These are phyloP conservation scores for Colletotrichum nymphaeae DNA, from an alignment of 2,329 filamentous ascomycete genomes.

Conservation along the genomic window DNA sequence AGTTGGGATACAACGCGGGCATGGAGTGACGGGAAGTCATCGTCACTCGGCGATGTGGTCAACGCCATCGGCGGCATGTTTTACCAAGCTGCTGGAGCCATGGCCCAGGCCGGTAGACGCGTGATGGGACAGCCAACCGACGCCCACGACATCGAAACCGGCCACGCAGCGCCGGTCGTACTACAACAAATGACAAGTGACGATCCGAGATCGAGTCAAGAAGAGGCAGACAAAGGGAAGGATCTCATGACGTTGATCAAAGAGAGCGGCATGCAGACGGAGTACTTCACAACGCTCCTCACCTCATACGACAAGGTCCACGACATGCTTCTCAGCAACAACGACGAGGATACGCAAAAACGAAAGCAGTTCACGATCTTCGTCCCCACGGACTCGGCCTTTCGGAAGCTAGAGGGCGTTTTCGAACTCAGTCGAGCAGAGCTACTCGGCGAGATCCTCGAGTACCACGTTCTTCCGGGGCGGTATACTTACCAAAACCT, in stretches of 20 bases:
- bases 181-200: background rate
- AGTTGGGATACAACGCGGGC: background rate
- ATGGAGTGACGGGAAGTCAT: background rate
- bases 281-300: conserved; percentile 6
- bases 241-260: background rate
- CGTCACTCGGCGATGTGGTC: background rate
- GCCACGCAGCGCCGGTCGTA: too few species aligned
- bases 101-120: background rate
- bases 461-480: conserved; percentile 23
- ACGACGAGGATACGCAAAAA: background rate
- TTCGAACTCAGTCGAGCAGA: background rate
- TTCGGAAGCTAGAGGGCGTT: background rate
- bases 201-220: background rate
- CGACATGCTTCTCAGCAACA: background rate
- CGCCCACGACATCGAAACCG: background rate
- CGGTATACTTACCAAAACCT: background rate
- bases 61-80: background rate
- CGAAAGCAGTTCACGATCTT: background rate
- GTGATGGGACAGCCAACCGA: background rate
- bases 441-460: conserved; percentile 55
- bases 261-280: background rate
- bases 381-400: conserved; percentile 16
- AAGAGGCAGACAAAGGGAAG: background rate
- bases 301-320: background rate
- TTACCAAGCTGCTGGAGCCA: background rate